Evolutionary conservation across 2,329 filamentous ascomycete species (phyloP).

Genomic region (Graphilbum sp.): DNA sequence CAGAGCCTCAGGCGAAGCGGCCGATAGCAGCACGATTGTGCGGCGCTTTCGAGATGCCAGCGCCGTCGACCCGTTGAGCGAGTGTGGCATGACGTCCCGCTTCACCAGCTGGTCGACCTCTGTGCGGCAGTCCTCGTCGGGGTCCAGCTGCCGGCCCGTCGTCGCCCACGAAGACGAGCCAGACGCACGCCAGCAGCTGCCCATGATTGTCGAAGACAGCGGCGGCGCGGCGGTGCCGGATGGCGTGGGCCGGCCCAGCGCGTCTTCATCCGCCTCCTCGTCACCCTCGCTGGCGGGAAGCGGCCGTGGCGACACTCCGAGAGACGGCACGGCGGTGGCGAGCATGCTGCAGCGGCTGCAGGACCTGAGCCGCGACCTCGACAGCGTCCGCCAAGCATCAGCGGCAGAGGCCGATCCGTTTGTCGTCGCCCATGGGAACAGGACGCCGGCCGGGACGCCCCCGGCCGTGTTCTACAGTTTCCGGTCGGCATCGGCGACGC

Average conservation of each 20-base stretch:
- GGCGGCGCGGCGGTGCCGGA: neutral
- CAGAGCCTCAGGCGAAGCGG: slow-evolving; percentile 1
- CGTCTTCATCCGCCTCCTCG: neutral
- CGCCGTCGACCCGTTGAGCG: neutral
- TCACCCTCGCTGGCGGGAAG: slow-evolving; percentile 9
- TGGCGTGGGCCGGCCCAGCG: too few species aligned
- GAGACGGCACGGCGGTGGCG: neutral
- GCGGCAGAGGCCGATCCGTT: slow-evolving; percentile 9
- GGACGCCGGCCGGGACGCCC: neutral
- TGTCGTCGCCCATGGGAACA: slow-evolving; percentile 1
- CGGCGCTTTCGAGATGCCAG: neutral
- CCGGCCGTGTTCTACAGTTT: slow-evolving; percentile 4
- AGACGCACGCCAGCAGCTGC: neutral
- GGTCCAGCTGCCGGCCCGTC: neutral
- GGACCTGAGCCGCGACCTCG: slow-evolving; percentile 5
- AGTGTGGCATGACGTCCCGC: slow-evolving; percentile 5
- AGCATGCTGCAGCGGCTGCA: slow-evolving; percentile 5
- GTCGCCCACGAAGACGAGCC: neutral
- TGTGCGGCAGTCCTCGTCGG: slow-evolving; percentile 1
- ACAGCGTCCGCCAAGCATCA: too few species aligned
- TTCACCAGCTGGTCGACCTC: slow-evolving; percentile 11
- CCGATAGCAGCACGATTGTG: neutral
- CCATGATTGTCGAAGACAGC: slow-evolving; percentile 3
- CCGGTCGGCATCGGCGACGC: slow-evolving; percentile 5
- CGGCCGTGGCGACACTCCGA: slow-evolving; percentile 3